Conservation (phyloP, 345 rosid genomes). For the Clarkia xantiana region DNA sequence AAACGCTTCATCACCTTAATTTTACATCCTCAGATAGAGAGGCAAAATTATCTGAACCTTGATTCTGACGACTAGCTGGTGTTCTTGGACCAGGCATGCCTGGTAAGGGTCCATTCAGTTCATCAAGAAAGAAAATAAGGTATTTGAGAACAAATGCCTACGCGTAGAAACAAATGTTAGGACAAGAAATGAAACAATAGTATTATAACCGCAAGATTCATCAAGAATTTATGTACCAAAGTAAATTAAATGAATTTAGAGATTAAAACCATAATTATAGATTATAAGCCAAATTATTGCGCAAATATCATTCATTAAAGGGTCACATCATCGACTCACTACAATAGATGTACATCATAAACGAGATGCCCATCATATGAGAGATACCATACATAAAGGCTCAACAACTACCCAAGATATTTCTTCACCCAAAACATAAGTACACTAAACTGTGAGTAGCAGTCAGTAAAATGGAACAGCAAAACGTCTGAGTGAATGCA, state of each 20-base stretch:
- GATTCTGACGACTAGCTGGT: slow-evolving; percentile 21
- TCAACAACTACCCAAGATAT: too few relatives aligned
- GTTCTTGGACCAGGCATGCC: slow-evolving; percentile 23
- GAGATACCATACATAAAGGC: too few relatives aligned
- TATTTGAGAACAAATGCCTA: slow-evolving; percentile 96
- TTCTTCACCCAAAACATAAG: too few relatives aligned
- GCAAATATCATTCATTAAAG: too few relatives aligned
- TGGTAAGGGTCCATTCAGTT: slow-evolving; percentile 27
- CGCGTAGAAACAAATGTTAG: slow-evolving; percentile 5
- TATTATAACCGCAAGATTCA: not conserved
- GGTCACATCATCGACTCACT: too few relatives aligned
- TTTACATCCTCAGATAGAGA: slow-evolving; percentile 52
- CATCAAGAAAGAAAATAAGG: slow-evolving; percentile 80
- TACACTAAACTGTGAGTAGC: too few relatives aligned
- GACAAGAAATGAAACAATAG: not conserved
- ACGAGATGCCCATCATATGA: too few relatives aligned
- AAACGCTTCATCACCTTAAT: slow-evolving; percentile 40
- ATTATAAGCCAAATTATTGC: too few relatives aligned
- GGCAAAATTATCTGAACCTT: slow-evolving; percentile 40
- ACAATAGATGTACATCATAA: too few relatives aligned
- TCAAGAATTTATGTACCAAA: not conserved
- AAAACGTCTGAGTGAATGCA: too few relatives aligned
- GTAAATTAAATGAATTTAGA: not conserved
- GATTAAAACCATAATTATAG: too few relatives aligned
- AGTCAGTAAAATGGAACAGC: too few relatives aligned